Percentiles rank a stretch among this genome's conserved stretches.
Conservation (phyloP, 441 rosid species). For the Macaranga tanarius region DNA sequence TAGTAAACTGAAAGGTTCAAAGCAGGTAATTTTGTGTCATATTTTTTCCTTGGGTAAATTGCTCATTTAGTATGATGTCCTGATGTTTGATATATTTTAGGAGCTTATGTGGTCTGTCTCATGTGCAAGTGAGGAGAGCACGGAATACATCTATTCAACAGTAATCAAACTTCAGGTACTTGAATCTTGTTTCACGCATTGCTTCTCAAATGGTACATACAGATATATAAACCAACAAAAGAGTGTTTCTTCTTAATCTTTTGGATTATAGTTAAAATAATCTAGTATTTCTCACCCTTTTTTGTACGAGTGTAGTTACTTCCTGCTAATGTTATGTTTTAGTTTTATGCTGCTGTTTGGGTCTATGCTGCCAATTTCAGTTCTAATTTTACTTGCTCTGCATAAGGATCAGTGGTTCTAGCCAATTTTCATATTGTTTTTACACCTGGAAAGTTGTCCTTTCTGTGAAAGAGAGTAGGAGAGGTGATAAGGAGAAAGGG, state of each 20-base stretch:
- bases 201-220: conserved; percentile 6
- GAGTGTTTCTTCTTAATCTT: background rate
- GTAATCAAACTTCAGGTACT: conserved; percentile 86
- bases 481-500: background rate
- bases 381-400: background rate
- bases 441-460: background rate
- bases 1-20: conserved; percentile 58
- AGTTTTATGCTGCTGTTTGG: conserved; percentile 6
- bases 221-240: background rate
- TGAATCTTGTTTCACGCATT: conserved; percentile 13
- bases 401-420: background rate
- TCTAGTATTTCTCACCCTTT: background rate
- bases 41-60: conserved; percentile 17
- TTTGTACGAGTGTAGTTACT: background rate
- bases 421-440: background rate
- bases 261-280: background rate
- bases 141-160: conserved; percentile 78
- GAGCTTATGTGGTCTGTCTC: conserved; percentile 79
- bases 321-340: background rate
- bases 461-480: background rate
- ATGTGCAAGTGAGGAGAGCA: conserved; percentile 89
- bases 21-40: conserved; percentile 55
- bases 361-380: background rate
- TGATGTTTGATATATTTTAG: conserved; percentile 38
- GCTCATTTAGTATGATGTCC: conserved; percentile 19